Percentiles rank a stretch among this genome's conserved stretches.
Evolutionary conservation across 164 flowering plant genomes (phyloP).

Genomic region (Malania oleifera): DNA sequence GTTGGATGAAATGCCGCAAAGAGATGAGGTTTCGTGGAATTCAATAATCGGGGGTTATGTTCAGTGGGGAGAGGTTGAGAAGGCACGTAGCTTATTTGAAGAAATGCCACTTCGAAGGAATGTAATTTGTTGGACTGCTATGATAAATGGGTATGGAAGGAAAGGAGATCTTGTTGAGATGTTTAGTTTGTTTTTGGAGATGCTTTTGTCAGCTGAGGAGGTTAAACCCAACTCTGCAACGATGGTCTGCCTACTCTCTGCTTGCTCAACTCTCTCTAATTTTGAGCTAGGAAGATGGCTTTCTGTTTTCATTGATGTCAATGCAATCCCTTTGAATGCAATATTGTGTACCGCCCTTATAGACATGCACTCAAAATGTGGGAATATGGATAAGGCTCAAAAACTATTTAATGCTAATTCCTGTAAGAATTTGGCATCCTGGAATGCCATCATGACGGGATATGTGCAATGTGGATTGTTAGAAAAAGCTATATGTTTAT

Average conservation of each 20-base stretch:
- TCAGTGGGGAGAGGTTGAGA: conserved; percentile 15
- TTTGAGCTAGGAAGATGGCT: conserved; percentile 28
- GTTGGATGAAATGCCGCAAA: conserved; percentile 28
- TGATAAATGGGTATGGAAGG: conserved; percentile 35
- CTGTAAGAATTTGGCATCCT: conserved; percentile 27
- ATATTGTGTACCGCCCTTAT: conserved; percentile 30
- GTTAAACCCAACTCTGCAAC: conserved; percentile 28
- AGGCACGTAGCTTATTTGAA: conserved; percentile 25
- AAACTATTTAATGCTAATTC: conserved; percentile 23
- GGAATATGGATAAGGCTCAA: conserved; percentile 25
- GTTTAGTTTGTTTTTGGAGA: conserved; percentile 24
- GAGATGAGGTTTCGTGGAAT: conserved; percentile 35
- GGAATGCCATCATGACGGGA: conserved; percentile 24
- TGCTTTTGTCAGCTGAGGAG: conserved; percentile 28
- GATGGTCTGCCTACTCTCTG: conserved; percentile 33
- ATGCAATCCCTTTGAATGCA: conserved; percentile 21
- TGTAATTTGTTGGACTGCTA: conserved; percentile 34
- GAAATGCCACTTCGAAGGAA: conserved; percentile 29
- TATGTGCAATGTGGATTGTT: conserved; percentile 13
- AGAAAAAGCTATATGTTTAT: conserved; percentile 9
- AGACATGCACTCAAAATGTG: conserved; percentile 28
- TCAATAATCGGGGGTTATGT: conserved; percentile 22
- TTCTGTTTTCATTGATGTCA: conserved; percentile 27
- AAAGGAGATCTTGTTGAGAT: conserved; percentile 25
- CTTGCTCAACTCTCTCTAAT: conserved; percentile 25